Base-by-base conservation (phyloP, 2,329 filamentous ascomycete species). In the Dothistroma pini region DNA sequence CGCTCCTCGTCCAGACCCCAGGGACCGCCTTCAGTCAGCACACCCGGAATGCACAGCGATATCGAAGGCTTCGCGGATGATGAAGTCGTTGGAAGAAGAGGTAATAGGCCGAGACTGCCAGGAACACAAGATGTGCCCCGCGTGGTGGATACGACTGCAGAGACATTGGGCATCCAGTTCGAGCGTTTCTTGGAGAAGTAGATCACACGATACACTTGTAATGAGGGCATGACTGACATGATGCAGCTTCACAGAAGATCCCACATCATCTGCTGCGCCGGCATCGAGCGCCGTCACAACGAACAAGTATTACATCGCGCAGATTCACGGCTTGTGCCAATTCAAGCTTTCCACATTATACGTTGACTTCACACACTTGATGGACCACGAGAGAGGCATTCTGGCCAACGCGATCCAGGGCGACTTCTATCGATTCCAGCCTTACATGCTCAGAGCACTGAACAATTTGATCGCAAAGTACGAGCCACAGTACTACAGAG, bases 381-480 rank as follows among this genome's bases (percentile, higher is more conserved):
- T 87, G 59, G 83, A 86, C 38, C 89, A 88, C 75, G 87, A 89
- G 70, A 89, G 93, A 68, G 90, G 89, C 57, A 87, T 89, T 60
- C 80, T 99, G 56, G 91, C 93, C 48, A 88, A 91, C 63, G 93
- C 91, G 55, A 89, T 97, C 64, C 89, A 92, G 67, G 88, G 87
- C 69, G 89, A 96, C 72, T 97, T 97, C 80, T 97, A 97, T 76
- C 90, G 95, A 68, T 96, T 96, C 74, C 83, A 96, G 25, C 95
- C 95, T 2, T 99, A 95, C 75, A 85, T 99, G 71, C 91, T 90
- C 22, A 86, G 89, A 65, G 93, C 89, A 29, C 81, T 99, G 49
- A 92, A 99, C 78, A 96, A 92, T 71, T 86, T 96, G 77, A 96
- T 99, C 69, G 89, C 91, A 68, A 96, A 96, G 78, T 89, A 97